Evolutionary conservation across 768 basidiomycete genomes (phyloP), one percentile per base, ranked within the genome.

Genomic region (Naganishia friedmannii): DNA sequence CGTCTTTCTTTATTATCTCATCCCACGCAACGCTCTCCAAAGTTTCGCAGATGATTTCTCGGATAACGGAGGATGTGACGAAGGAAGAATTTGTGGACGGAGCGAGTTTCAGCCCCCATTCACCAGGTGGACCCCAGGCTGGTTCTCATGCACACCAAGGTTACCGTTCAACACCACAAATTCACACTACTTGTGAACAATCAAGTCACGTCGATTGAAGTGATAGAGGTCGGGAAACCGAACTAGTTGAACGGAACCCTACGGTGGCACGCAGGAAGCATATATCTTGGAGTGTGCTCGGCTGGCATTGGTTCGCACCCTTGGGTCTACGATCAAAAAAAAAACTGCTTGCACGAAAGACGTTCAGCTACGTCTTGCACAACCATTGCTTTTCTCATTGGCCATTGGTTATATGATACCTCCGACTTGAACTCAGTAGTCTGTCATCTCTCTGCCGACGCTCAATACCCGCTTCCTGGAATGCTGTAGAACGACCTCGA

Each of bases 211-310:
- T 63, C 60, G 39, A 63, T 45, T 63, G 60, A 26, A 45, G 60
- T 45, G 60, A 63, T 45, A 63, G 39, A 28, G 37, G 39, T 45
- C 39, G 60, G 39, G 48, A 63, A 42, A 37, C 42, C 60, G 42
- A 34, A 34, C 60, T 63, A 63, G 39, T 34, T 28, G 26, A 28
- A 37, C 39, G 60, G 60, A 26, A 45, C 60, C 12, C 39, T 63
- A 28, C 60, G 60, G 37, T 63, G 39, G 42, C 60, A 46, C 60
- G 42, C 26, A 42, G 60, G 39, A 58, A 46, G n/a, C 60, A 63
- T 63, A 63, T 63, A 63, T 63, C 60, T 63, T 63, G 60, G 60
- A 63, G 60, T 63, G 60, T 63, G 42, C 39, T 63, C 60, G 37
- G 60, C 29, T 63, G 60, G 60, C 60, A 63, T 63, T 29, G 39